Evolutionary conservation across 345 rosid genomes (phyloP).

Genomic region (Syzygium aromaticum): DNA sequence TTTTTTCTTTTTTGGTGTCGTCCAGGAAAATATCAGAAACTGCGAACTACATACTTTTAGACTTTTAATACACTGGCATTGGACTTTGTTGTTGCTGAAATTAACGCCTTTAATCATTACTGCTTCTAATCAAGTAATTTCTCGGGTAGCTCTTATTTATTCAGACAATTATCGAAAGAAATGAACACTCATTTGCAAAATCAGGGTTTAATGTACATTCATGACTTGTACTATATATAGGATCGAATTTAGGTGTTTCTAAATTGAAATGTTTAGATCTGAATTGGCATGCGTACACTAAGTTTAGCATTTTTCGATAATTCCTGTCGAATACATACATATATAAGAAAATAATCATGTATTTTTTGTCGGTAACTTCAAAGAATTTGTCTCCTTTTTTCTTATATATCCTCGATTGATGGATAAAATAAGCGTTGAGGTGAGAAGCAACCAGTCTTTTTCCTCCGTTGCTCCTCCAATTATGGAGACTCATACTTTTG

Average conservation of each 20-base stretch:
- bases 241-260: neutral
- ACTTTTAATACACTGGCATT: no score
- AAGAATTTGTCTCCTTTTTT: no score
- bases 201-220: rapidly evolving
- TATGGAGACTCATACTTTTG: neutral
- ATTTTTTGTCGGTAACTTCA: neutral
- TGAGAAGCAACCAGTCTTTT: neutral
- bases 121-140: neutral
- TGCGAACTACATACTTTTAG: neutral
- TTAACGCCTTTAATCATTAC: neutral
- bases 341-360: neutral
- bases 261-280: no score
- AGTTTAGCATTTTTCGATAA: no score
- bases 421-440: neutral
- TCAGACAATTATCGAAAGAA: no score
- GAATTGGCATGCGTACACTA: no score
- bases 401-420: neutral
- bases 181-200: neutral
- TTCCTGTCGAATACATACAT: neutral
- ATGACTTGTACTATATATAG: neutral
- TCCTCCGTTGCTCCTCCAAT: neutral
- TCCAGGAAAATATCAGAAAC: neutral
- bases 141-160: neutral
- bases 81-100: neutral
- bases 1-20: neutral